A percentile compares a stretch with the other conserved stretches of the same genome.
These are phyloP conservation scores for Orbilia javanica DNA, from an alignment of 2,329 filamentous ascomycete species.

Conservation along the genomic window DNA sequence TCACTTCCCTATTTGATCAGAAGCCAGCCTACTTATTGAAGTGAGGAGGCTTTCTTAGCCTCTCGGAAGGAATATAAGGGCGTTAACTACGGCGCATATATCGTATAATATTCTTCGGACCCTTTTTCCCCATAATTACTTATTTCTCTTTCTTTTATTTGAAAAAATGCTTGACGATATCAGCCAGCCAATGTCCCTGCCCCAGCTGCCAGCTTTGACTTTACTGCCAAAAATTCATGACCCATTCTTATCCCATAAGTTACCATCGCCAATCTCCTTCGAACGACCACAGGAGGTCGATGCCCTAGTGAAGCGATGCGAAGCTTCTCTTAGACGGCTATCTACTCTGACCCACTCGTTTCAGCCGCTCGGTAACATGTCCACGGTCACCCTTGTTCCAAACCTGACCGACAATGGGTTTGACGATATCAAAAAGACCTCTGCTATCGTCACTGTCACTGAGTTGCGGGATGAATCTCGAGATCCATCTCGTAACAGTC, in stretches of 20 bases:
- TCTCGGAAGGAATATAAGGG: constrained; percentile 52
- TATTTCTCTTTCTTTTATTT: constrained; percentile 28
- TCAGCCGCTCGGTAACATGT: constrained; percentile 58
- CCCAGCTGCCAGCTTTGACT: constrained; percentile 54
- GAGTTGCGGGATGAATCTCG: constrained; percentile 41
- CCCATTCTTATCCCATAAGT: constrained; percentile 52
- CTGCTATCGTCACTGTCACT: constrained; percentile 50
- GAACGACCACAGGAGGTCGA: constrained; percentile 58
- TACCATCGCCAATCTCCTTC: constrained; percentile 51
- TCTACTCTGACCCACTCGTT: constrained; percentile 57
- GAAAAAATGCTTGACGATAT: constrained; percentile 57
- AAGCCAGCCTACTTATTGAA: constrained; percentile 47
- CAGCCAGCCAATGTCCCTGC: constrained; percentile 52
- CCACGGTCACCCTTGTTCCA: constrained; percentile 54
- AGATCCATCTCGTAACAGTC: constrained; percentile 30
- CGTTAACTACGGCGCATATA: constrained; percentile 58
- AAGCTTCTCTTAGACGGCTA: constrained; percentile 58
- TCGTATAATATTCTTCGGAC: constrained; percentile 44
- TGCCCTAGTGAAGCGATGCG: constrained; percentile 58
- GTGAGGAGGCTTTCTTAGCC: constrained; percentile 51
- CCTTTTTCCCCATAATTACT: constrained; percentile 46
- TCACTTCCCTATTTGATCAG: constrained; percentile 52
- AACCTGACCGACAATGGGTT: constrained; percentile 34
- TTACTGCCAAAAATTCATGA: constrained; percentile 57
- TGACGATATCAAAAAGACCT: constrained; percentile 44